Evolutionary conservation across 31 red algal genomes (phyloP).

Genomic region (Odonthalia washingtoniensis): DNA sequence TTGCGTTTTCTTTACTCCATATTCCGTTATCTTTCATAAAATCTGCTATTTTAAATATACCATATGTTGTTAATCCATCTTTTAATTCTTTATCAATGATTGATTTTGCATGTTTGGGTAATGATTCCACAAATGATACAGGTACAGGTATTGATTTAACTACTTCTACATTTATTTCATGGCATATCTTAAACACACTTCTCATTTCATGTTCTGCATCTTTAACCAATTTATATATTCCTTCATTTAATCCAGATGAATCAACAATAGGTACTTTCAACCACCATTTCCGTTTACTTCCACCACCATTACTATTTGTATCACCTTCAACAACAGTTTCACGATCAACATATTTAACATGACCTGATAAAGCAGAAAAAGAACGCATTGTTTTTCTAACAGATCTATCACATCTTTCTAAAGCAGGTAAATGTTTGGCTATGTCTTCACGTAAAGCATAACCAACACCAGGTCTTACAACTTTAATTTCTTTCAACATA

Average conservation of each 20-base stretch:
- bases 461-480: conserved; percentile 56
- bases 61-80: conserved; percentile 76
- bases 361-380: too few species aligned
- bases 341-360: too few species aligned
- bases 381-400: too few species aligned
- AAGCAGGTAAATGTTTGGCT: too few species aligned
- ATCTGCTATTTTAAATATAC: too few species aligned
- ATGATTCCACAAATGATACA: conserved; percentile 66
- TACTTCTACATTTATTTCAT: conserved; percentile 91
- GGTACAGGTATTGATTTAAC: too few species aligned
- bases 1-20: conserved; percentile 84
- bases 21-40: conserved; percentile 78
- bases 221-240: conserved; percentile 55
- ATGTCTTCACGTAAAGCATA: conserved; percentile 85
- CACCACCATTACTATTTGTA: conserved; percentile 56
- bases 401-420: too few species aligned
- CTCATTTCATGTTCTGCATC: conserved; percentile 69
- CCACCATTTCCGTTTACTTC: conserved; percentile 82
- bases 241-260: conserved; percentile 56
- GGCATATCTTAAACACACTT: conserved; percentile 76
- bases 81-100: conserved; percentile 79
- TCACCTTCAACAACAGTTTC: too few species aligned
- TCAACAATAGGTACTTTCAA: conserved; percentile 81
- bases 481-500: conserved; percentile 85
- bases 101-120: conserved; percentile 78